A percentile compares a stretch with the other conserved stretches of the same genome.
These are phyloP conservation scores for Pichia sp. DNA, from an alignment of 1,139 yeast species.

Conservation along the genomic window DNA sequence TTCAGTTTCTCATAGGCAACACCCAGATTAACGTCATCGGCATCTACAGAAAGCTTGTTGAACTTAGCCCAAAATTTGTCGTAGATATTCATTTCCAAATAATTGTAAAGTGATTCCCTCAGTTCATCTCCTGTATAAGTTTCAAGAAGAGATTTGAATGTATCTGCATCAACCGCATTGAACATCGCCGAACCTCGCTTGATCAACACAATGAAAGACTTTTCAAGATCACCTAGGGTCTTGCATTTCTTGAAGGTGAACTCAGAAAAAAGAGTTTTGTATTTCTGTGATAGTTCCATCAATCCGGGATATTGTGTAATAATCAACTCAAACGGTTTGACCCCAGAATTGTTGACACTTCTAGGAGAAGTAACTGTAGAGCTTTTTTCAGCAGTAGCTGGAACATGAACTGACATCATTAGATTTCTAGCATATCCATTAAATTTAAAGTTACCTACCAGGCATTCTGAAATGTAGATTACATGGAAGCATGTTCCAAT, in stretches of 20 bases:
- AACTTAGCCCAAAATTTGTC: slow-evolving; percentile 59
- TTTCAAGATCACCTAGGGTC: slow-evolving; percentile 34
- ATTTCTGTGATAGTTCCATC: slow-evolving; percentile 5
- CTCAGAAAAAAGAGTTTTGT: slow-evolving; percentile 7
- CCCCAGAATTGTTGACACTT: neutral
- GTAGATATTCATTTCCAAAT: slow-evolving; percentile 65
- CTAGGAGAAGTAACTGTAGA: neutral
- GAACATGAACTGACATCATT: neutral
- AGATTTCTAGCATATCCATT: slow-evolving; percentile 2
- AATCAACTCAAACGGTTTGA: slow-evolving; percentile 5
- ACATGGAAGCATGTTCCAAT: slow-evolving; percentile 47
- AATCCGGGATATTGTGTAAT: slow-evolving; percentile 1
- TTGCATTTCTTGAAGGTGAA: slow-evolving; percentile 25
- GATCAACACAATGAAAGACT: slow-evolving; percentile 35
- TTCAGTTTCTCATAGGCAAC: slow-evolving; percentile 42
- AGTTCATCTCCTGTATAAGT: slow-evolving; percentile 47
- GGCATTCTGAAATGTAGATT: slow-evolving; percentile 48
- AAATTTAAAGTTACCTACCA: slow-evolving; percentile 39
- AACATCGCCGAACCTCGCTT: slow-evolving; percentile 41
- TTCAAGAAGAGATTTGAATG: slow-evolving; percentile 13
- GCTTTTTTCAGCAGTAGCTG: neutral
- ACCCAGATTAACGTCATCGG: slow-evolving; percentile 33
- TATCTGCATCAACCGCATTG: slow-evolving; percentile 20
- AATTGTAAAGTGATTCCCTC: slow-evolving; percentile 57
- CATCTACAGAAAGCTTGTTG: slow-evolving; percentile 33